phyloP scores from a whole-genome alignment of 2,329 filamentous ascomycete species.

The Arthrobotrys megalospora region DNA sequence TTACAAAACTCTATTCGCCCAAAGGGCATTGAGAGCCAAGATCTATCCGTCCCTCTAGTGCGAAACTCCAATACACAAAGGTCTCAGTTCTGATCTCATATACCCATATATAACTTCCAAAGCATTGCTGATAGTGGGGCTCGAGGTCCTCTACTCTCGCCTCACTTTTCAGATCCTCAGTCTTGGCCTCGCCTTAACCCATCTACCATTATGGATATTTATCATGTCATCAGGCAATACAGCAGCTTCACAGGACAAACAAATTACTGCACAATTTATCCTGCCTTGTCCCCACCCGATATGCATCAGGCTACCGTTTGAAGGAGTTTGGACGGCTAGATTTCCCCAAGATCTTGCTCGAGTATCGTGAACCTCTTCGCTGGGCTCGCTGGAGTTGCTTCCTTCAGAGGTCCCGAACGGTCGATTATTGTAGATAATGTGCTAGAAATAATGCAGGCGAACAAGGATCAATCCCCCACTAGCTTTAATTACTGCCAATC shows the following conservation, averaged over 20 bases:
- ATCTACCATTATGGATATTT: slow-evolving; percentile 1
- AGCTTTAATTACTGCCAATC: slow-evolving; percentile 56
- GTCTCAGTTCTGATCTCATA: slow-evolving; percentile 46
- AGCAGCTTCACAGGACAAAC: slow-evolving; percentile 3
- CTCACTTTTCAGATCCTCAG: slow-evolving; percentile 44
- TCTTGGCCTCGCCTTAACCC: slow-evolving; percentile 37
- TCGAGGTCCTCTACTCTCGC: slow-evolving; percentile 24
- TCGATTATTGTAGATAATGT: slow-evolving; percentile 46
- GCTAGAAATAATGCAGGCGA: slow-evolving; percentile 28
- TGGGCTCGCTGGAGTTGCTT: slow-evolving; percentile 21
- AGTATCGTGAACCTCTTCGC: slow-evolving; percentile 45
- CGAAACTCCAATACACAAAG: slow-evolving; percentile 31
- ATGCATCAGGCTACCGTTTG: slow-evolving; percentile 6
- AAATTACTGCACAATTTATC: slow-evolving; percentile 18
- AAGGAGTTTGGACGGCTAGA: slow-evolving; percentile 7
- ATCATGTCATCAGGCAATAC: slow-evolving; percentile 1
- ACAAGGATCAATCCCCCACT: slow-evolving; percentile 36
- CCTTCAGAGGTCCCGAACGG: slow-evolving; percentile 40
- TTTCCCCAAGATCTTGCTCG: slow-evolving; percentile 30
- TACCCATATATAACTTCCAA: background rate
- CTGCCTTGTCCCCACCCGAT: slow-evolving; percentile 21
- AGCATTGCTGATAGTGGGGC: slow-evolving; percentile 41
- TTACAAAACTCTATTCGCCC: slow-evolving; percentile 30
- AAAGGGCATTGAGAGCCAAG: slow-evolving; percentile 9
- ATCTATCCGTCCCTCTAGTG: slow-evolving; percentile 30